phyloP scores from a whole-genome alignment of 1,284 basidiomycete species.

The Macrocybe sp. region DNA sequence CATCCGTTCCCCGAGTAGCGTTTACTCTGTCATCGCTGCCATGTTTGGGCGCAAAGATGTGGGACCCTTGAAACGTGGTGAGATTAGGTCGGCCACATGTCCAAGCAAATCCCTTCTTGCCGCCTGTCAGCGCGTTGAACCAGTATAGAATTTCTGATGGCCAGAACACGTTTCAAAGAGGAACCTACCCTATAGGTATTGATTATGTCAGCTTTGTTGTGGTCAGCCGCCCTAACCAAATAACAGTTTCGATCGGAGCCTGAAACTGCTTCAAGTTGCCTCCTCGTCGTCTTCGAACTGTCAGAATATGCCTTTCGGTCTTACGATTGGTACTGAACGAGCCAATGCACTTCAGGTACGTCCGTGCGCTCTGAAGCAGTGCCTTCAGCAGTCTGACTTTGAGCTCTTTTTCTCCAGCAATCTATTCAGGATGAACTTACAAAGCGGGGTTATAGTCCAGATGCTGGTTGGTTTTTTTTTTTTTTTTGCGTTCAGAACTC shows the following conservation, averaged over 20 bases:
- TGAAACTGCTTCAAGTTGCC: slow-evolving; percentile 15
- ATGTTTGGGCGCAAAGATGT: slow-evolving; percentile 6
- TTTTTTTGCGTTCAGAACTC: neutral
- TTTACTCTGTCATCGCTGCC: neutral
- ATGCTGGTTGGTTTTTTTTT: slow-evolving; percentile 54
- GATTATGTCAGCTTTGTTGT: too few species aligned
- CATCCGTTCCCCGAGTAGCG: slow-evolving; percentile 11
- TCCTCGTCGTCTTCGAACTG: slow-evolving; percentile 19
- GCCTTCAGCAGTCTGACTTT: too few species aligned
- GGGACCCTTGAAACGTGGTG: slow-evolving; percentile 2
- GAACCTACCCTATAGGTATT: too few species aligned
- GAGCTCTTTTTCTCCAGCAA: slow-evolving; percentile 39
- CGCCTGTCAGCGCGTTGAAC: too few species aligned
- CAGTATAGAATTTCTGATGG: too few species aligned
- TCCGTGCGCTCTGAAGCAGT: neutral
- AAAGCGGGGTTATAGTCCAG: slow-evolving; percentile 68
- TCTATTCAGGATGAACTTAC: slow-evolving; percentile 81
- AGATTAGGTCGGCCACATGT: slow-evolving; percentile 1
- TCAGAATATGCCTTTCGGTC: slow-evolving; percentile 62
- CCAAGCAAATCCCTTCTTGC: neutral
- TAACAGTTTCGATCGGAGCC: slow-evolving; percentile 23
- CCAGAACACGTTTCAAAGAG: too few species aligned
- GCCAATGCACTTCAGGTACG: slow-evolving; percentile 65
- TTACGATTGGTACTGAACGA: slow-evolving; percentile 75
- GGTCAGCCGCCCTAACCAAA: too few species aligned